Conservation (phyloP, 805 yeast genomes). For the Nakazawaea laoshanensis region DNA sequence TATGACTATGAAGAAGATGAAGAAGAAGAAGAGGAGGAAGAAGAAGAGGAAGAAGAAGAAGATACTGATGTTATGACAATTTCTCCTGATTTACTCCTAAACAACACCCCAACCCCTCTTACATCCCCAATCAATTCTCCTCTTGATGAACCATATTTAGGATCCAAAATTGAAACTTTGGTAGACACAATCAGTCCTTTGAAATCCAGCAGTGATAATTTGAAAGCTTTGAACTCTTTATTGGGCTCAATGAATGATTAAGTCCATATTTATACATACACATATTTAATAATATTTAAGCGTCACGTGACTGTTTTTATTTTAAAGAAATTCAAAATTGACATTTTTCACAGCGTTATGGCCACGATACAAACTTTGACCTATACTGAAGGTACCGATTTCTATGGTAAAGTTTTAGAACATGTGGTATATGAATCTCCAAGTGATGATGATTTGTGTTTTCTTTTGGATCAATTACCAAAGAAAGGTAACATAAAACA, state of each 20-base stretch:
- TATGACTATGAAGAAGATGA: background rate
- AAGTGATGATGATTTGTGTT: no score
- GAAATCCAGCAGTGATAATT: conserved; percentile 16
- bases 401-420: no score
- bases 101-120: conserved; percentile 4
- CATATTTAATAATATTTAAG: background rate
- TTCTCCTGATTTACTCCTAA: background rate
- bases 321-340: no score
- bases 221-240: conserved; percentile 14
- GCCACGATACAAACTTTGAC: no score
- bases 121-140: conserved; percentile 11
- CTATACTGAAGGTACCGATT: no score
- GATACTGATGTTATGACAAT: conserved; percentile 3
- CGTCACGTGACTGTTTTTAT: conserved; percentile 17
- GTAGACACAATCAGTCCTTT: conserved; percentile 14
- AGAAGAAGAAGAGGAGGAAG: conserved; percentile 3
- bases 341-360: no score
- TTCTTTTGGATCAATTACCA: no score
- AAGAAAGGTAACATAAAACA: no score
- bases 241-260: conserved; percentile 14
- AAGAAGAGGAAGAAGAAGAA: conserved; percentile 9
- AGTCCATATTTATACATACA: conserved; percentile 4
- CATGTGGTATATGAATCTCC: no score
- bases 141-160: no score
- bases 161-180: no score